These are phyloP conservation scores for Rhodotorula sp. DNA, from an alignment of 1,284 basidiomycete species.

Conservation along the genomic window DNA sequence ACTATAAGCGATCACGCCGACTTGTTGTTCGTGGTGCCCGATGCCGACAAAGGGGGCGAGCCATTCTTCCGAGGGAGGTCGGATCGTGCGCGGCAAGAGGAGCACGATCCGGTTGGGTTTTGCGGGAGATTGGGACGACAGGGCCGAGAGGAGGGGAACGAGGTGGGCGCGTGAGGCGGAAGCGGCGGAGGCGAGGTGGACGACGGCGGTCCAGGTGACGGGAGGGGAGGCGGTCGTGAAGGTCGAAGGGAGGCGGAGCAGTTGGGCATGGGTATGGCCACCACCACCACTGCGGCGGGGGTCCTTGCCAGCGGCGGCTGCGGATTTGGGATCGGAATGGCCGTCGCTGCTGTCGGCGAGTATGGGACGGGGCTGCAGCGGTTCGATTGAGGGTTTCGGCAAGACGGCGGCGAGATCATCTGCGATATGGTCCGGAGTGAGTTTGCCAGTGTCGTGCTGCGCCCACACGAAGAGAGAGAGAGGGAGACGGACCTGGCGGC, in stretches of 20 bases:
- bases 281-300: too few species aligned
- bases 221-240: slow-evolving; percentile 7
- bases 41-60: background rate
- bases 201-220: slow-evolving; percentile 27
- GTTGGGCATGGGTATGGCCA: slow-evolving; percentile 23
- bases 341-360: background rate
- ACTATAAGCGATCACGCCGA: slow-evolving; percentile 10
- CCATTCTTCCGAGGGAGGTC: background rate
- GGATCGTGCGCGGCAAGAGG: slow-evolving; percentile 20
- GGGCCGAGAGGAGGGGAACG: slow-evolving; percentile 13
- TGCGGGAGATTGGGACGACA: slow-evolving; percentile 17
- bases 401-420: slow-evolving; percentile 22
- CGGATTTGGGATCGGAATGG: slow-evolving; percentile 25
- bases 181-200: slow-evolving; percentile 28
- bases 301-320: slow-evolving; percentile 1
- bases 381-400: slow-evolving; percentile 13
- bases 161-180: slow-evolving; percentile 18
- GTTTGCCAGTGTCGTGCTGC: too few species aligned
- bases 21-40: background rate
- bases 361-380: background rate
- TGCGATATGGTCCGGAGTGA: background rate
- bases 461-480: background rate
- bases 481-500: slow-evolving; percentile 8
- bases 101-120: slow-evolving; percentile 24
- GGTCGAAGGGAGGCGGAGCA: slow-evolving; percentile 30